Percentiles rank a stretch among this genome's conserved stretches.
phyloP scores from a whole-genome alignment of 768 basidiomycete species.

The Tulasnella sp. region DNA sequence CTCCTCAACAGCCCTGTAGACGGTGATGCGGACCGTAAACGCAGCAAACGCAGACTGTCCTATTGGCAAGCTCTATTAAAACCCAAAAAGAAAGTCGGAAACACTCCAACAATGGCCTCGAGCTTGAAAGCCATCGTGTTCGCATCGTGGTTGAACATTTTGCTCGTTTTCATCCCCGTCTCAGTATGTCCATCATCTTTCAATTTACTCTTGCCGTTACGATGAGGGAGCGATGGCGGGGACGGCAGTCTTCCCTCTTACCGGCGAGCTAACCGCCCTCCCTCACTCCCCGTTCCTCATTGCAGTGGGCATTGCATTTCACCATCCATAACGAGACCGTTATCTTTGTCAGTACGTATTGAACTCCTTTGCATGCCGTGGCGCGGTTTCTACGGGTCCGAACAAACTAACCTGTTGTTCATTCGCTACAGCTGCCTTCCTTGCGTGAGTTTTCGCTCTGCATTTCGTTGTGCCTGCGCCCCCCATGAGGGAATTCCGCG shows the following conservation, averaged over 20 bases:
- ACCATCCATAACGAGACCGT: constrained; percentile 44
- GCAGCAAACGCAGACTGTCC: background rate
- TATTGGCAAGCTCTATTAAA: constrained; percentile 6
- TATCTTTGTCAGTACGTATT: constrained; percentile 55
- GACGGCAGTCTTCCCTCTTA: background rate
- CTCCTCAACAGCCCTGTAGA: constrained; percentile 9
- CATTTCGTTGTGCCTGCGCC: background rate
- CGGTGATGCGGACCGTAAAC: background rate
- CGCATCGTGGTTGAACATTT: constrained; percentile 56
- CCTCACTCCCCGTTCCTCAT: background rate
- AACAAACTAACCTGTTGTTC: background rate
- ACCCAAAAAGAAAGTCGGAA: constrained; percentile 26
- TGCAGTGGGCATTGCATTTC: constrained; percentile 65
- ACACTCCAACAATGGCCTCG: constrained; percentile 33
- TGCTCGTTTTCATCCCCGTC: constrained; percentile 59
- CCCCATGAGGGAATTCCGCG: background rate
- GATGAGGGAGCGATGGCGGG: background rate
- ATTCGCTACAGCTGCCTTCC: constrained; percentile 4
- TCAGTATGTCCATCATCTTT: constrained; percentile 34
- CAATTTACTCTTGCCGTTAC: background rate
- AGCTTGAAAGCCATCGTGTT: constrained; percentile 44
- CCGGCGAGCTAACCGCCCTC: background rate
- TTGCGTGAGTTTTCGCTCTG: background rate
- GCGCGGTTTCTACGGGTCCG: background rate
- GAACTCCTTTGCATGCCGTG: background rate